phyloP scores from a whole-genome alignment of 805 yeast species.

The Wickerhamomyces chaumierensis region DNA sequence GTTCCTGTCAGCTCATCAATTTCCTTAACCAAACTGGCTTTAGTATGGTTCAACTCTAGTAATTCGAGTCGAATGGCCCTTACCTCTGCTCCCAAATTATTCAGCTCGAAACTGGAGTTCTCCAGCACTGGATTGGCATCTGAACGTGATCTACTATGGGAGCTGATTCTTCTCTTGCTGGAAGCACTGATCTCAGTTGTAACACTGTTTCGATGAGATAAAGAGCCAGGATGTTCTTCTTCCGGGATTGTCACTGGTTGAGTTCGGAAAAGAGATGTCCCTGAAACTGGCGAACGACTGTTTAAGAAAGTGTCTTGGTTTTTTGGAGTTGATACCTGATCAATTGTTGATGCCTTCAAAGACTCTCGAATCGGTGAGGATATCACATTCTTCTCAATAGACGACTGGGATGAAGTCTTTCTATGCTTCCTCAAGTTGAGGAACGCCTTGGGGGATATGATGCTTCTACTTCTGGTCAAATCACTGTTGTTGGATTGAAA shows the following conservation, averaged over 20 bases:
- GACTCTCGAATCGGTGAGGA: constrained; percentile 11
- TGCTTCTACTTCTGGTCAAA: constrained; percentile 10
- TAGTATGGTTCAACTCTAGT: constrained; percentile 28
- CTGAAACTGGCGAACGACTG: constrained; percentile 11
- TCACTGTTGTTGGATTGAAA: background rate
- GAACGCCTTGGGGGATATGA: constrained; percentile 19
- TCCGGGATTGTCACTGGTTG: constrained; percentile 19
- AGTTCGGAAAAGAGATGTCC: constrained; percentile 17
- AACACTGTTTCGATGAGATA: background rate
- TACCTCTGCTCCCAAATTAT: constrained; percentile 23
- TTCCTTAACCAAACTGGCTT: constrained; percentile 35
- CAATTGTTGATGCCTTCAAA: constrained; percentile 1
- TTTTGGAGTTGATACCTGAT: constrained; percentile 7
- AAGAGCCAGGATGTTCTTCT: background rate
- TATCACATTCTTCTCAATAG: constrained; percentile 9
- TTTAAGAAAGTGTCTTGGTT: background rate
- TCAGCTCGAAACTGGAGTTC: constrained; percentile 11
- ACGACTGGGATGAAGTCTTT: constrained; percentile 15
- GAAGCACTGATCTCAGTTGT: background rate
- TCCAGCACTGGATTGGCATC: constrained; percentile 8
- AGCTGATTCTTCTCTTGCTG: constrained; percentile 3
- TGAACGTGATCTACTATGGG: constrained; percentile 10
- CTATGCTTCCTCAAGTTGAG: constrained; percentile 16
- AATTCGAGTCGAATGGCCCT: constrained; percentile 31
- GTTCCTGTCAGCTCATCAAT: constrained; percentile 36